Base-by-base conservation (phyloP, 2,329 filamentous ascomycete genomes). In the Torrubiella hemipterigena region DNA sequence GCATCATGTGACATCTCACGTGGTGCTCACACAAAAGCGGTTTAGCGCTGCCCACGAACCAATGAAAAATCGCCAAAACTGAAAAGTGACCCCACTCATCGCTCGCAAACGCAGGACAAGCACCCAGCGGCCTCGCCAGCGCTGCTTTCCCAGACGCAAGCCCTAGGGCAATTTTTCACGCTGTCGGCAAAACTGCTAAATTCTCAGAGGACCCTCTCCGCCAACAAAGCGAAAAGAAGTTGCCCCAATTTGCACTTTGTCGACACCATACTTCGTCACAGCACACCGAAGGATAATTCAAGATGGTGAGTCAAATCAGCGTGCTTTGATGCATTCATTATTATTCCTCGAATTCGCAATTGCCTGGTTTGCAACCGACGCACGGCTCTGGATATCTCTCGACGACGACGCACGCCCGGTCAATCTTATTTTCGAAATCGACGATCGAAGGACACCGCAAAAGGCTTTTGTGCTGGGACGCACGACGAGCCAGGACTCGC, bases 301-400 rank as follows among this genome's bases (percentile, higher is more conserved):
- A 57, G 53, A 65, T 65, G 61, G 61, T 65, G 56, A 64, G 61
- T 63, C 11, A n/a, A n/a, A 36, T 37, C 36, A 38, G 18, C 19
- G 5, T 20, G 17, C 19, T 19, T 23, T 26, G 25, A 17, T 19
- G n/a, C n/a, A n/a, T n/a, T n/a, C n/a, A n/a, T 16, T 21, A 25
- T 24, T 29, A 5, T 25, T 13, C 19, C 20, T 16, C 20, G n/a
- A n/a, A n/a, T n/a, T n/a, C n/a, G 20, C 20, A 8, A 8, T 22
- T n/a, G 17, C 17, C 17, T 20, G 15, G 13, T 11, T 22, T 20
- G 21, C 13, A 21, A 25, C 21, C 13, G 26, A 21, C 13, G 21
- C 14, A 27, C 17, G n/a, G n/a, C n/a, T n/a, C n/a, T n/a, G n/a
- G n/a, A n/a, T n/a, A n/a, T n/a, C n/a, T n/a, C n/a, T n/a, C n/a